Percentiles rank a stretch among this genome's conserved stretches.
Conservation (phyloP, 495 filamentous ascomycete genomes). For the Xylaria castorea region DNA sequence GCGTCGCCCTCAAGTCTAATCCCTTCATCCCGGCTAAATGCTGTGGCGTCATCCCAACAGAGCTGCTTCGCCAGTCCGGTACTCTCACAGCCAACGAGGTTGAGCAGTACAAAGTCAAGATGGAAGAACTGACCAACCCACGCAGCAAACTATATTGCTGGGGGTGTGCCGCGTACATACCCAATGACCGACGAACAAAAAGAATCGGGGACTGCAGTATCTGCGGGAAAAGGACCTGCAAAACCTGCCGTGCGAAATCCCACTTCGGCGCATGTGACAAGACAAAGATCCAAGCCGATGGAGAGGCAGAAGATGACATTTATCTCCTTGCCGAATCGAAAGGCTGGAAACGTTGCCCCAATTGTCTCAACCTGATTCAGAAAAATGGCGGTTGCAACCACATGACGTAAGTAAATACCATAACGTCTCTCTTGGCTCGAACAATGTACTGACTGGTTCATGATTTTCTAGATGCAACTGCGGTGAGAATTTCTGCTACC, state of each 20-base stretch:
- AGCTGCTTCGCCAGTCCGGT: not conserved
- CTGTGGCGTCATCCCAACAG: not conserved
- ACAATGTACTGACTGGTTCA: not conserved
- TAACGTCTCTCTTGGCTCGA: not conserved
- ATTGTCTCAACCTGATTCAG: slow-evolving; percentile 21
- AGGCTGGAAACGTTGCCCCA: slow-evolving; percentile 27
- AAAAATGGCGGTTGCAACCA: slow-evolving; percentile 14
- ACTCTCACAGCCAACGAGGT: not conserved
- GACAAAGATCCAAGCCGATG: not conserved
- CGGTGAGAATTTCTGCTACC: slow-evolving; percentile 14
- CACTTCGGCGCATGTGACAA: slow-evolving; percentile 9
- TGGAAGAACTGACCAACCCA: slow-evolving; percentile 21
- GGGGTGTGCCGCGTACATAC: slow-evolving; percentile 13
- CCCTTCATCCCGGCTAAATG: slow-evolving; percentile 30
- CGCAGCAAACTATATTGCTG: slow-evolving; percentile 15
- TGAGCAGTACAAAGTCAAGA: not conserved
- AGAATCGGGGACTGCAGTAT: slow-evolving; percentile 7
- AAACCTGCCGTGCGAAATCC: slow-evolving; percentile 15
- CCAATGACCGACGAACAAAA: not conserved
- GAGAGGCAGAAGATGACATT: not conserved
- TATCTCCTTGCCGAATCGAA: not conserved
- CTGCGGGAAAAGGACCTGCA: slow-evolving; percentile 26
- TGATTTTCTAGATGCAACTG: slow-evolving; percentile 5
- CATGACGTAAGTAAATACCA: slow-evolving; percentile 20
- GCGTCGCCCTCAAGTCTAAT: not conserved